A percentile compares a stretch with the other conserved stretches of the same genome.
Evolutionary conservation across 2,329 filamentous ascomycete genomes (phyloP).

Genomic region (Coniella lustricola): DNA sequence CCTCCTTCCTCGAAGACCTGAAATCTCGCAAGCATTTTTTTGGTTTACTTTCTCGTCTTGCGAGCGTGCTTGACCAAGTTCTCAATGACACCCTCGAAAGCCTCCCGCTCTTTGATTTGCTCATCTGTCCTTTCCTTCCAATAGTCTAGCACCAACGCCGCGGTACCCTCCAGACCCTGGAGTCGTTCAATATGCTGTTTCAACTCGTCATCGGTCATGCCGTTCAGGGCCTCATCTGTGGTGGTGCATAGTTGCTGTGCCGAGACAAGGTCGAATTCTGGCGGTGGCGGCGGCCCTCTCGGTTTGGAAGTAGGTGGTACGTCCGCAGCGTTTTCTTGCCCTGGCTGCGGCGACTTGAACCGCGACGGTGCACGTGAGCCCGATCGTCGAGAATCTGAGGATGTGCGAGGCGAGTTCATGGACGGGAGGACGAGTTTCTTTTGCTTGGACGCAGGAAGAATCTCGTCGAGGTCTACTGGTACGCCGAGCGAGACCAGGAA

Average conservation of each 20-base stretch:
- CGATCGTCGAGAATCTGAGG: conserved; percentile 43
- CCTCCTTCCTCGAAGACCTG: too few species aligned
- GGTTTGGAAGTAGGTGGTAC: conserved; percentile 20
- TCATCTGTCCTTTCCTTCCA: conserved; percentile 84
- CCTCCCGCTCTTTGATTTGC: conserved; percentile 82
- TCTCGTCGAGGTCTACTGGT: conserved; percentile 93
- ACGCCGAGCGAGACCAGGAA: conserved; percentile 95
- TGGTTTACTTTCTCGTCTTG: conserved; percentile 65
- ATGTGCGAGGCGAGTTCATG: conserved; percentile 53
- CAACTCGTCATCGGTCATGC: conserved; percentile 73
- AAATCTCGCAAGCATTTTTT: too few species aligned
- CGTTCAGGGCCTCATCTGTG: conserved; percentile 73
- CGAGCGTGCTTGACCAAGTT: conserved; percentile 88
- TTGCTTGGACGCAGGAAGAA: conserved; percentile 92
- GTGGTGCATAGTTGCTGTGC: conserved; percentile 74
- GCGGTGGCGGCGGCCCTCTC: conserved; percentile 53
- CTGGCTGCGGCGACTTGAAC: conserved; percentile 34
- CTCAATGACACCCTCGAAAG: conserved; percentile 94
- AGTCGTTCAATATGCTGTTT: conserved; percentile 62
- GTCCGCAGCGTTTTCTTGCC: conserved; percentile 42
- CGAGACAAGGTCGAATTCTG: conserved; percentile 70
- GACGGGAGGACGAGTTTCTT: conserved; percentile 95
- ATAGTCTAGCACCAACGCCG: conserved; percentile 74
- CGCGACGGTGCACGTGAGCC: conserved; percentile 28
- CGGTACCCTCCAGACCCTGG: conserved; percentile 61